Percentiles rank a stretch among this genome's conserved stretches.
Conservation (phyloP, 805 yeast genomes). For the Kluyveromyces starmeri region DNA sequence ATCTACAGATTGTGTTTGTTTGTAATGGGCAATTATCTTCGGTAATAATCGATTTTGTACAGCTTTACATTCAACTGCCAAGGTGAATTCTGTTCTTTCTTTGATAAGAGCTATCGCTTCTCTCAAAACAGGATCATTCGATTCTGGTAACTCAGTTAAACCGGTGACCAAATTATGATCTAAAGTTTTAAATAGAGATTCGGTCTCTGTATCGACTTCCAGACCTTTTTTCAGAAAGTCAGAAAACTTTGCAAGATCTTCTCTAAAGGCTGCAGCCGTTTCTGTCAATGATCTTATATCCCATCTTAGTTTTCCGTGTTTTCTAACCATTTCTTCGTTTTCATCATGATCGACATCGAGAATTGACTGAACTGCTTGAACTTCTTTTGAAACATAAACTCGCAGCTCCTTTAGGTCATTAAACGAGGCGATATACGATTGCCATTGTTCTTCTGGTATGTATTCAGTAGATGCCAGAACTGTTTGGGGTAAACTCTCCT, state of each 20-base stretch:
- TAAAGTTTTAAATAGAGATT: constrained; percentile 39
- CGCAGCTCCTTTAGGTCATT: constrained; percentile 46
- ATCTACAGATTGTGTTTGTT: constrained; percentile 24
- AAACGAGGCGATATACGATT: constrained; percentile 50
- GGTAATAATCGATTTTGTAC: constrained; percentile 43
- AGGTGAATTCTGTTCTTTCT: constrained; percentile 27
- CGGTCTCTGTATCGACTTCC: constrained; percentile 50
- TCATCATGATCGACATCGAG: constrained; percentile 45
- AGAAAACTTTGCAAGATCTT: constrained; percentile 37
- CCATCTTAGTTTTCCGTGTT: constrained; percentile 51
- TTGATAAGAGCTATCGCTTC: constrained; percentile 30
- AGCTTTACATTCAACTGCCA: constrained; percentile 36
- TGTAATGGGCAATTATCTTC: constrained; percentile 41
- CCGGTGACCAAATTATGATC: constrained; percentile 34
- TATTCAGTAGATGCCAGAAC: constrained; percentile 58
- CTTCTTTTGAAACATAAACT: constrained; percentile 32
- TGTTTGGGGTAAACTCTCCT: constrained; percentile 36
- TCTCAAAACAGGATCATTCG: constrained; percentile 29
- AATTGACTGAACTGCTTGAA: constrained; percentile 39
- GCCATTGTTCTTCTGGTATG: constrained; percentile 40
- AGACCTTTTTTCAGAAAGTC: constrained; percentile 48
- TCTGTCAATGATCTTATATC: constrained; percentile 40
- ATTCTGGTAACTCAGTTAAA: constrained; percentile 30
- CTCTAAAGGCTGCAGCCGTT: constrained; percentile 29
- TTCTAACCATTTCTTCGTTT: constrained; percentile 42